Evolutionary conservation across 2,329 filamentous ascomycete species (phyloP).

Genomic region (Whalleya microplaca): DNA sequence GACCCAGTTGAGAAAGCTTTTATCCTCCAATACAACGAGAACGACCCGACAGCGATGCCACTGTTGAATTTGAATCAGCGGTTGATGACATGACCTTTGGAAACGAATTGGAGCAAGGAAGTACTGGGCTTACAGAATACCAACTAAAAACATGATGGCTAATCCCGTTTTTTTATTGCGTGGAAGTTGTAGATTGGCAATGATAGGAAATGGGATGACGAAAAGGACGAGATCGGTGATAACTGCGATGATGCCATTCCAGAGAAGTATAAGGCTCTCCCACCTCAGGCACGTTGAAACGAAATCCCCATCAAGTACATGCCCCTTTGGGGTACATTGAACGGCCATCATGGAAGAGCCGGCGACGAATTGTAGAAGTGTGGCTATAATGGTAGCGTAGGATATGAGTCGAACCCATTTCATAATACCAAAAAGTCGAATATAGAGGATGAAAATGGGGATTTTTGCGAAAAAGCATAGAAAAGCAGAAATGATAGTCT

Average conservation of each 20-base stretch:
- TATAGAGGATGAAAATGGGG: neutral
- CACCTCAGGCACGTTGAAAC: neutral
- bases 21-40: neutral
- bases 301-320: neutral
- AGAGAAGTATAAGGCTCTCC: neutral
- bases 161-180: neutral
- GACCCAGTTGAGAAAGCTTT: neutral
- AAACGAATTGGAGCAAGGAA: neutral
- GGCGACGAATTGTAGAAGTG: neutral
- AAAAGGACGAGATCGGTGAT: neutral
- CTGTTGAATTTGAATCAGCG: neutral
- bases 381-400: neutral
- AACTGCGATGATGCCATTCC: neutral
- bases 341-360: neutral
- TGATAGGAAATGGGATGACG: neutral
- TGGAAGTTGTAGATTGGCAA: neutral
- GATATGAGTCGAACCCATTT: neutral
- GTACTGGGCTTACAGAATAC: neutral
- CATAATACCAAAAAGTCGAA: neutral
- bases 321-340: neutral
- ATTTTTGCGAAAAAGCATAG: neutral
- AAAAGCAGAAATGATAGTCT: neutral
- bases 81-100: too few species aligned
- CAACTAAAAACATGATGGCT: neutral
- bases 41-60: neutral